Evolutionary conservation across 2,329 filamentous ascomycete species (phyloP).

Genomic region (Sclerotinia sclerotiorum): DNA sequence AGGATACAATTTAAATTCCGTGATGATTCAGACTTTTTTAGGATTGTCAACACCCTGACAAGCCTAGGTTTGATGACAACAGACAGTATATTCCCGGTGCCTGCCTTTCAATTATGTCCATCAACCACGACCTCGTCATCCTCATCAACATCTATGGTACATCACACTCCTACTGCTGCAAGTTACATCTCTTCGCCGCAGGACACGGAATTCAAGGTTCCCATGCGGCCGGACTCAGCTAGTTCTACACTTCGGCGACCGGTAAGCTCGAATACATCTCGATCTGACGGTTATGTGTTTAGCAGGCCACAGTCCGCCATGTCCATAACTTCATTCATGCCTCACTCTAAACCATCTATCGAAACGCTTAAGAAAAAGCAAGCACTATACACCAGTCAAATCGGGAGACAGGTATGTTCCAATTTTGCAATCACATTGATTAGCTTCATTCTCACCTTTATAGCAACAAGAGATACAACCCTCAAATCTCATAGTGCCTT

Average conservation of each 20-base stretch:
- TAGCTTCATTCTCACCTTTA: neutral
- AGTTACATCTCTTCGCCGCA: neutral
- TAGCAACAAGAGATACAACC: neutral
- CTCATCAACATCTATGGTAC: neutral
- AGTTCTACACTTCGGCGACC: constrained; percentile 20
- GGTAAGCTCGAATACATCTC: constrained; percentile 12
- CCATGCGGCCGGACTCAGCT: constrained; percentile 26
- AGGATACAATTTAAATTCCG: constrained; percentile 48
- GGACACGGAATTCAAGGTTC: constrained; percentile 31
- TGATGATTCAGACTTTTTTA: constrained; percentile 41
- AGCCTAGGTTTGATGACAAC: constrained; percentile 41
- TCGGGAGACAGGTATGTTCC: constrained; percentile 30
- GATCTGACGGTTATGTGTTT: neutral
- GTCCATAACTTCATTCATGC: constrained; percentile 19
- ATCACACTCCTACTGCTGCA: neutral
- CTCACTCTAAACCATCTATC: constrained; percentile 17
- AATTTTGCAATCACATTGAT: neutral
- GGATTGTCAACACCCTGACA: constrained; percentile 35
- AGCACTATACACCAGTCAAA: constrained; percentile 28
- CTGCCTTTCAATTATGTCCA: constrained; percentile 14
- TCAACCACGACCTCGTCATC: neutral
- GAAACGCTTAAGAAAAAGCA: constrained; percentile 8
- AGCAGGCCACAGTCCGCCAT: constrained; percentile 25
- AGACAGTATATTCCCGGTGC: constrained; percentile 23
- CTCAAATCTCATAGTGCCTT: neutral